Evolutionary conservation across 768 basidiomycete genomes (phyloP).

Genomic region (Agrocybe pediades): DNA sequence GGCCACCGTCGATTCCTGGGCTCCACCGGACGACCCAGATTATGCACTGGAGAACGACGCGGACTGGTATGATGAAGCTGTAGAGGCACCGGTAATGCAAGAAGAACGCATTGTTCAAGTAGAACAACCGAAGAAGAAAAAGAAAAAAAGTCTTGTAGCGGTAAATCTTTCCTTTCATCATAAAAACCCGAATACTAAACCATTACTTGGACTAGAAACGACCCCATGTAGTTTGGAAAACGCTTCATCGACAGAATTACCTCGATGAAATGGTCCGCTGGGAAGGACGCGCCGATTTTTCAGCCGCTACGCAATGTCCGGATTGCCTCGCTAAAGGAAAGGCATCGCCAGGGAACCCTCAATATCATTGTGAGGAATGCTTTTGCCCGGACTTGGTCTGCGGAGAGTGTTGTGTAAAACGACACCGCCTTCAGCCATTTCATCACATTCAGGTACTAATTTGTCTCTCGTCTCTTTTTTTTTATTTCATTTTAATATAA

Average conservation of each 20-base stretch:
- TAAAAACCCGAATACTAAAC: neutral
- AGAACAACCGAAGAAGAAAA: neutral
- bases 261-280: slow-evolving; percentile 7
- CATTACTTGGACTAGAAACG: neutral
- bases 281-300: slow-evolving; percentile 9
- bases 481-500: neutral
- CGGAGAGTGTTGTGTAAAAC: neutral
- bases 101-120: neutral
- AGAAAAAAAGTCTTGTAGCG: neutral
- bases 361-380: slow-evolving; percentile 10
- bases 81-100: slow-evolving; percentile 4
- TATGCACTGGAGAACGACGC: slow-evolving; percentile 8
- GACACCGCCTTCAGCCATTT: slow-evolving; percentile 6
- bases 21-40: neutral
- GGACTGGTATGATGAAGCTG: slow-evolving; percentile 8
- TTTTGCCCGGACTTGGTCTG: slow-evolving; percentile 5
- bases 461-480: neutral
- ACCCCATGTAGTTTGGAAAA: slow-evolving; percentile 8
- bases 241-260: slow-evolving; percentile 5
- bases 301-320: neutral
- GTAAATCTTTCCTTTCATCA: neutral
- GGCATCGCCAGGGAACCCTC: neutral
- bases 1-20: neutral
- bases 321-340: slow-evolving; percentile 6
- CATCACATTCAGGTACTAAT: slow-evolving; percentile 8